Base-by-base conservation (phyloP, 208 protist genomes). In the Angomonas desouzai region DNA sequence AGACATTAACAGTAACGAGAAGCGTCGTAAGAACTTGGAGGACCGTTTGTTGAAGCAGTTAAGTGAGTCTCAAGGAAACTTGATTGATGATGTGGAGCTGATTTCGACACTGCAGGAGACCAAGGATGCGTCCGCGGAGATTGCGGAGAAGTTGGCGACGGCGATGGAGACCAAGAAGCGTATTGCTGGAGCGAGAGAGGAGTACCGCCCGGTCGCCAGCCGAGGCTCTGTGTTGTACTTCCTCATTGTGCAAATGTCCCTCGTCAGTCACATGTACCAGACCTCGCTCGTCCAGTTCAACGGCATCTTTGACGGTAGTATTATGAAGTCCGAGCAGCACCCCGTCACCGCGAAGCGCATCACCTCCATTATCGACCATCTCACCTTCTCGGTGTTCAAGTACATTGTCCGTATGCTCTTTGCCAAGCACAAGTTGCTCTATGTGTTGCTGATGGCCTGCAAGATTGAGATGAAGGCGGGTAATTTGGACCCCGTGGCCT, bases 191-290 rank as follows among this genome's bases (percentile, higher is more conserved):
- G 94, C 96, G 2, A 95, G 97, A 58, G 96, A 99, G 83, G 95
- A 99, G 82, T 99, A 99, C 87, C 84, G 97, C 45, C 87, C 96
- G 0, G 96, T 99, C 3, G 98, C 98, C 9, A 92, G 84, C 40
- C 97, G 98, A 58, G 97, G 97, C 67, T 97, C 97, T 22, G 93
- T 99, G 36, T 74, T 99, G 18, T 99, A 99, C 79, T 99, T 99
- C 86, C 72, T 99, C n/a, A 94, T 99, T 11, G 94, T 98, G 48
- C 97, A 99, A 68, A 98, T 99, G 94, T 89, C 89, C 2, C 63
- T 97, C 16, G 97, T 99, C 22, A 98, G 90, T 75, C 66, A 91
- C 72, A 99, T 99, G 98, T 99, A 99, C 81, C 96, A 99, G 77
- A 98, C 95, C 27, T 99, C 97, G 29, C 91, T 99, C 40, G 72